A percentile compares a stretch with the other conserved stretches of the same genome.
Evolutionary conservation across 768 basidiomycete species (phyloP).

Genomic region (Auriscalpium orientale): DNA sequence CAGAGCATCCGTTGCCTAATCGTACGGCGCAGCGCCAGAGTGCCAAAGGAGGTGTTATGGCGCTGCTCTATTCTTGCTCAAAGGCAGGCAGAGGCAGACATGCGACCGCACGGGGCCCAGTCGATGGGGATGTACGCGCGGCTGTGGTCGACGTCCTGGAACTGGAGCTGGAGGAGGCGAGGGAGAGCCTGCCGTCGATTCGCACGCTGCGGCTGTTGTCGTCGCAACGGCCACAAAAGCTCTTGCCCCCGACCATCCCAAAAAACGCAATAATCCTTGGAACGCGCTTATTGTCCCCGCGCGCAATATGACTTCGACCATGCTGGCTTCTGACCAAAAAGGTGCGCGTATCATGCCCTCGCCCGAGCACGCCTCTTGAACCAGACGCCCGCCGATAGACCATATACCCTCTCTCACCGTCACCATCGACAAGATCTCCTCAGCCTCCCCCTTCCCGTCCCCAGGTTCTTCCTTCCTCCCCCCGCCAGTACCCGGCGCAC

Average conservation of each 20-base stretch:
- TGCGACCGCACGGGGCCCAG: too few species aligned
- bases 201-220: not conserved
- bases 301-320: conserved; percentile 2
- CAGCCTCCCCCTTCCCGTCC: conserved; percentile 46
- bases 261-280: not conserved
- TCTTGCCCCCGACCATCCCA: not conserved
- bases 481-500: conserved; percentile 56
- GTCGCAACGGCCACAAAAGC: not conserved
- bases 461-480: conserved; percentile 64
- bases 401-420: conserved; percentile 14
- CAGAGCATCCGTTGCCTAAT: not conserved
- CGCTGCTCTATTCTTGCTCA: too few species aligned
- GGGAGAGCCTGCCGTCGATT: too few species aligned
- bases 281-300: not conserved
- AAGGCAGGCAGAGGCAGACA: too few species aligned
- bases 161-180: too few species aligned
- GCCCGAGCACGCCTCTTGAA: not conserved
- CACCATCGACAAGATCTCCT: conserved; percentile 33
- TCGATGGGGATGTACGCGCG: too few species aligned
- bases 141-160: too few species aligned
- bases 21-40: not conserved
- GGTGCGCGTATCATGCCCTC: not conserved
- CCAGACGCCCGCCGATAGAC: not conserved
- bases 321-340: conserved; percentile 13
- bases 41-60: too few species aligned